These are phyloP conservation scores for Osmanthus fragrans DNA, from an alignment of 257 asterid species.

Conservation along the genomic window DNA sequence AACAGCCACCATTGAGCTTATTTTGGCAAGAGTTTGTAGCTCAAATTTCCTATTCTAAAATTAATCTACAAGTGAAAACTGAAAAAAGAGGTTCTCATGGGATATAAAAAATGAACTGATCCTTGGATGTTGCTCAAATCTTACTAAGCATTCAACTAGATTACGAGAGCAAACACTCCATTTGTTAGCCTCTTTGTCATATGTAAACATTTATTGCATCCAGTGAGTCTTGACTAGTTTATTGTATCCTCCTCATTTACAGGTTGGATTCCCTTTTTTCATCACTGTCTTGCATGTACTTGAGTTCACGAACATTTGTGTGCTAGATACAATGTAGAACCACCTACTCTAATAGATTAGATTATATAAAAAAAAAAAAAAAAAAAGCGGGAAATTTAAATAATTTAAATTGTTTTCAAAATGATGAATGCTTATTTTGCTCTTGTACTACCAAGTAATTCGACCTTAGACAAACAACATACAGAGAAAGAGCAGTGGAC, in stretches of 20 bases:
- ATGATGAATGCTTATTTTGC: neutral
- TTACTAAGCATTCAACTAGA: neutral
- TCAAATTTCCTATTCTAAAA: neutral
- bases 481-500: neutral
- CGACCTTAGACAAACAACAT: neutral
- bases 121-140: conserved; percentile 1
- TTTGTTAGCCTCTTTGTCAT: conserved; percentile 9
- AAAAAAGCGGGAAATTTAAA: neutral
- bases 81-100: neutral
- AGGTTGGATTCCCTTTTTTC: neutral
- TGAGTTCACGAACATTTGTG: neutral
- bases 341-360: neutral
- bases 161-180: neutral
- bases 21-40: neutral
- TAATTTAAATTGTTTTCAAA: neutral
- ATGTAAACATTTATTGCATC: conserved; percentile 1
- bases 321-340: neutral
- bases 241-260: neutral
- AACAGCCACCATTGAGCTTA: conserved; percentile 13
- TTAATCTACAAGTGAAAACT: neutral
- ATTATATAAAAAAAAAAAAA: neutral
- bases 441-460: neutral
- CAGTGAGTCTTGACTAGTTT: neutral
- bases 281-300: neutral
- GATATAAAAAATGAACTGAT: conserved; percentile 9